Percentiles rank a stretch among this genome's conserved stretches.
Conservation (phyloP, 345 rosid genomes). For the Pistacia integerrima region DNA sequence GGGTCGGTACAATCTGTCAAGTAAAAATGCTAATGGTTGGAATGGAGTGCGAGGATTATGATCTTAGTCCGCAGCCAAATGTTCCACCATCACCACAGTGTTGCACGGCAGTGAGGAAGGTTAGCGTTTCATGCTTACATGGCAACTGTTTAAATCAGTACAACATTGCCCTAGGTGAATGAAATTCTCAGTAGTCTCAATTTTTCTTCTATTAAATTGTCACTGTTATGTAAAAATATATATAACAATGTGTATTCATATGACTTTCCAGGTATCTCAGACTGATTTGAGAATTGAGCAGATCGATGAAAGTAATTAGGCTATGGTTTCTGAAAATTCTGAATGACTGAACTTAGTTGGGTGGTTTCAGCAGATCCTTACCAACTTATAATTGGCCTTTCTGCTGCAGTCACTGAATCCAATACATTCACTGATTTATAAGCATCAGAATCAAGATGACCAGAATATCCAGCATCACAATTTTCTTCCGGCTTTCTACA, state of each 20-base stretch:
- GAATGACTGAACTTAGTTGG: constrained; percentile 45
- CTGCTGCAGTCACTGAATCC: constrained; percentile 37
- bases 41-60: neutral
- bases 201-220: no score
- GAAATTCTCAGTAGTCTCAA: no score
- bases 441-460: constrained; percentile 27
- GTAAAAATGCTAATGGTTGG: no score
- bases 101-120: neutral
- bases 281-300: constrained; percentile 32
- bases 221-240: no score
- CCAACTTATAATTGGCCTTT: constrained; percentile 44
- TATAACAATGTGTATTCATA: no score
- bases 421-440: constrained; percentile 32
- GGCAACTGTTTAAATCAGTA: no score
- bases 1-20: no score
- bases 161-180: no score
- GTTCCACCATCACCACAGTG: neutral
- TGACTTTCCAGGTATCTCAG: constrained; percentile 25
- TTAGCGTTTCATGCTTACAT: neutral
- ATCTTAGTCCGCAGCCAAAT: neutral
- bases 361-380: constrained; percentile 66
- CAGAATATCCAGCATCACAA: constrained; percentile 42
- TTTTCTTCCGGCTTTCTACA: constrained; percentile 35
- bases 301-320: constrained; percentile 20
- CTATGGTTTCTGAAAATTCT: constrained; percentile 41